Base-by-base conservation (phyloP, 495 filamentous ascomycete genomes). In the Tricharina praecox region DNA sequence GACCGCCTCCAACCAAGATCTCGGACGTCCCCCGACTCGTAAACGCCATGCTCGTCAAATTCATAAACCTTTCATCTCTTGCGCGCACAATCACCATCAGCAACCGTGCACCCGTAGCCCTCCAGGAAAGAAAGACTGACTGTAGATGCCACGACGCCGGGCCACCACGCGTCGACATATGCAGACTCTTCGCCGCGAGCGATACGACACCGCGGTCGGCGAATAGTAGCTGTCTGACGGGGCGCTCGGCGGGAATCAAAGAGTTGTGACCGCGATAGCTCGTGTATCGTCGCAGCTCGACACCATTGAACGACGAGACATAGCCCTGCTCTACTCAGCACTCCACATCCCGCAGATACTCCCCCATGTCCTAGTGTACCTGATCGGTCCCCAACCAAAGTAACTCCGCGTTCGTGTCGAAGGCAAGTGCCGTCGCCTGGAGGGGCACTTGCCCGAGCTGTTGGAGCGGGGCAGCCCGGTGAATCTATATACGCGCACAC, bases 11-110 rank as follows among this genome's bases (percentile, higher is more conserved):
- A 10, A 87, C 80, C 1, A 99, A 67, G 21, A 96, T 77, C 52
- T 93, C 81, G 4, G 70, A 70, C 21, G 80, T 80, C 4, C 77
- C 79, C 56, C 84, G 83, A 18, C 81, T 84, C 4, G 85, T 86
- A 61, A 92, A 95, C 58, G 80, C 86, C 85, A 96, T 94, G 63
- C 90, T 93, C 34, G 74, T 74, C 39, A 95, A 68, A 51, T 93
- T 80, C 42, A 70, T 70, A 77, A 96, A 92, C 41, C 79, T 76
- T 9, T 78, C 66, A 54, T 79, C 69, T 40, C 78, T 81, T 49
- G 46, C n/a, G 4, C 16, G 38, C 47, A 47, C 35, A 47, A 5
- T 20, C 16, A 13, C 23, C 23, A 36, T 23, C 11, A 48, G 51
- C 32, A 47, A 34, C 33, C 37, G 16, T n/a, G 21, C 38, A 28